Percentiles rank a stretch among this genome's conserved stretches.
These are phyloP conservation scores for Pholiota adiposa DNA, from an alignment of 1,284 basidiomycete genomes.

Conservation along the genomic window DNA sequence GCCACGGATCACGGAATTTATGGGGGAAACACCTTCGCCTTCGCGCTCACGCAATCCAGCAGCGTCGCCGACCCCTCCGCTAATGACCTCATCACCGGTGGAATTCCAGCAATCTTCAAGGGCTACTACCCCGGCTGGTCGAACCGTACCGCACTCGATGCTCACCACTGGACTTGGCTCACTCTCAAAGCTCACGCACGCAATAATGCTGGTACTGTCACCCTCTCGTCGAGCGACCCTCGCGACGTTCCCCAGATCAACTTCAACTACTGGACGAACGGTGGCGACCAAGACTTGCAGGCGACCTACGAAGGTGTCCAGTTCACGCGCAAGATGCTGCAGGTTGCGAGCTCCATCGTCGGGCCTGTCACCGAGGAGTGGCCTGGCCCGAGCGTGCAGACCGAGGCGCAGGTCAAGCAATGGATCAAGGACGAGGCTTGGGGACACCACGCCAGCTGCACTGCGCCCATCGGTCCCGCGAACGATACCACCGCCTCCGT, in stretches of 20 bases:
- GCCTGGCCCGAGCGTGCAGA: constrained; percentile 10
- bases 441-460: constrained; percentile 15
- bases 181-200: constrained; percentile 13
- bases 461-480: constrained; percentile 10
- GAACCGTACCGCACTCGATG: constrained; percentile 4
- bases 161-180: constrained; percentile 6
- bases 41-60: constrained; percentile 4
- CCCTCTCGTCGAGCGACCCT: constrained; percentile 10
- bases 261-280: constrained; percentile 9
- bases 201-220: constrained; percentile 15
- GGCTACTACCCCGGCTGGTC: constrained; percentile 16
- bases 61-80: constrained; percentile 8
- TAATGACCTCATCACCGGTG: constrained; percentile 9
- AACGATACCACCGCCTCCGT: constrained; percentile 5
- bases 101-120: constrained; percentile 14
- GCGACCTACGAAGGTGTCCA: constrained; percentile 12
- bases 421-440: constrained; percentile 14
- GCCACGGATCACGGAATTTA: constrained; percentile 10
- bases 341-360: neutral
- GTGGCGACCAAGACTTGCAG: constrained; percentile 8
- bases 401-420: constrained; percentile 11
- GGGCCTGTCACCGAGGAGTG: constrained; percentile 3
- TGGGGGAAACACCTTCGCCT: constrained; percentile 11
- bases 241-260: constrained; percentile 12
- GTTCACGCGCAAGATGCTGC: constrained; percentile 11